These are phyloP conservation scores for Monosporascus sp. DNA, from an alignment of 2,329 filamentous ascomycete species.

Conservation along the genomic window DNA sequence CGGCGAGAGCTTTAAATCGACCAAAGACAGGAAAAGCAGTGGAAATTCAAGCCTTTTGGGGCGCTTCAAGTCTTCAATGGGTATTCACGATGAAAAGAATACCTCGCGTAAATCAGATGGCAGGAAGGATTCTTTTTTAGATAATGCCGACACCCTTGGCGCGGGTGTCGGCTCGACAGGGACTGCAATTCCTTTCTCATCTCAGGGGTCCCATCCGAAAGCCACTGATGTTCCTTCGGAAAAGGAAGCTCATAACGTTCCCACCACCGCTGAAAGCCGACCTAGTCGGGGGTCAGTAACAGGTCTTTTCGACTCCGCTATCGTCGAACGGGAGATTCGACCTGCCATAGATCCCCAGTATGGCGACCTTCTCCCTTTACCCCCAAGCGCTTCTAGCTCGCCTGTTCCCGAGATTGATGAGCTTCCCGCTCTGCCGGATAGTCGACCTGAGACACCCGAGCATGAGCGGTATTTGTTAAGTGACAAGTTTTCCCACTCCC, in stretches of 20 bases:
- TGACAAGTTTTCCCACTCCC: conserved; percentile 38
- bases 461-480: conserved; percentile 36
- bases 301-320: conserved; percentile 51
- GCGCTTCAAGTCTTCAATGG: conserved; percentile 41
- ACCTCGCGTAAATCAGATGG: conserved; percentile 27
- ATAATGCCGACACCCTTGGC: conserved; percentile 66
- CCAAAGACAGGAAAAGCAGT: conserved; percentile 33
- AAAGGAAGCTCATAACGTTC: conserved; percentile 28
- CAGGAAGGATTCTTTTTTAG: conserved; percentile 62
- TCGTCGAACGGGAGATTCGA: conserved; percentile 53
- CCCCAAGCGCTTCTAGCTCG: conserved; percentile 53
- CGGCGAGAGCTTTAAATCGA: conserved; percentile 23
- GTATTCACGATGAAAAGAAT: conserved; percentile 29
- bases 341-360: conserved; percentile 63
- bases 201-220: conserved; percentile 37
- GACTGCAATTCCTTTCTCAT: conserved; percentile 38
- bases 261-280: conserved; percentile 15
- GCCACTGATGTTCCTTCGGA: conserved; percentile 41
- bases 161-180: conserved; percentile 61
- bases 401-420: conserved; percentile 33
- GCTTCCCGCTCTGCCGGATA: conserved; percentile 54
- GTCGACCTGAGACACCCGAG: conserved; percentile 52
- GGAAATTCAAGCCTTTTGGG: conserved; percentile 43
- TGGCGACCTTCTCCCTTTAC: conserved; percentile 59
- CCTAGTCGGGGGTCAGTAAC: conserved; percentile 19